Conservation (phyloP, 2,329 filamentous ascomycete species). For the Dactylellina leptospora region DNA sequence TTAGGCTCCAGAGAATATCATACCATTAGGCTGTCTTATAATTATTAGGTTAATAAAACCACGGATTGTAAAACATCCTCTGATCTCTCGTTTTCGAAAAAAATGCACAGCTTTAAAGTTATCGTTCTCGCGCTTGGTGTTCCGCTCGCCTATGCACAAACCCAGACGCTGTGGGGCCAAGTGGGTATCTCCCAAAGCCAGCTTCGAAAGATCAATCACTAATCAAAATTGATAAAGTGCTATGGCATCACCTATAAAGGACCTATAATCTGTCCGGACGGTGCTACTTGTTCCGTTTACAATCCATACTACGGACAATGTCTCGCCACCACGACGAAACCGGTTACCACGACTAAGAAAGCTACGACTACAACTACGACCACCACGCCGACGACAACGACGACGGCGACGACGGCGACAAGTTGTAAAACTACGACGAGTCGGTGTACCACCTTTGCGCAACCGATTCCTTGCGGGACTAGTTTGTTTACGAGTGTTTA, state of each 20-base stretch:
- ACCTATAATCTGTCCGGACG: constrained; percentile 12
- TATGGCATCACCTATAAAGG: constrained; percentile 20
- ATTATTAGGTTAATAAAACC: too few relatives aligned
- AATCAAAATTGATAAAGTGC: constrained; percentile 2
- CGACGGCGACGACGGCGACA: constrained; percentile 13
- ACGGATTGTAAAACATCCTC: too few relatives aligned
- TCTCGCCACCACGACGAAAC: too few relatives aligned
- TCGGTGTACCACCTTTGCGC: constrained; percentile 1
- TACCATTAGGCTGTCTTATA: too few relatives aligned
- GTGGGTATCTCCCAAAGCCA: constrained; percentile 7
- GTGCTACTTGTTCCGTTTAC: constrained; percentile 1
- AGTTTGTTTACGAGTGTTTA: not conserved
- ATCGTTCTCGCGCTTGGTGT: constrained; percentile 4
- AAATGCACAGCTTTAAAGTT: constrained; percentile 11
- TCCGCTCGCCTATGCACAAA: constrained; percentile 25
- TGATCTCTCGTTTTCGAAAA: too few relatives aligned
- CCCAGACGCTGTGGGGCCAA: constrained; percentile 26
- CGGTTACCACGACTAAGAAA: too few relatives aligned
- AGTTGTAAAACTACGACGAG: constrained; percentile 6
- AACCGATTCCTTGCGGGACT: constrained; percentile 15
- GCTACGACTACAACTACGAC: not conserved
- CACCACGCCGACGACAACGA: not conserved
- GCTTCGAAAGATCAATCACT: constrained; percentile 4
- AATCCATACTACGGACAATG: constrained; percentile 38
- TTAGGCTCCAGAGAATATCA: too few relatives aligned